Conservation (phyloP, 1,284 basidiomycete genomes). For the Puccinia coronata region DNA sequence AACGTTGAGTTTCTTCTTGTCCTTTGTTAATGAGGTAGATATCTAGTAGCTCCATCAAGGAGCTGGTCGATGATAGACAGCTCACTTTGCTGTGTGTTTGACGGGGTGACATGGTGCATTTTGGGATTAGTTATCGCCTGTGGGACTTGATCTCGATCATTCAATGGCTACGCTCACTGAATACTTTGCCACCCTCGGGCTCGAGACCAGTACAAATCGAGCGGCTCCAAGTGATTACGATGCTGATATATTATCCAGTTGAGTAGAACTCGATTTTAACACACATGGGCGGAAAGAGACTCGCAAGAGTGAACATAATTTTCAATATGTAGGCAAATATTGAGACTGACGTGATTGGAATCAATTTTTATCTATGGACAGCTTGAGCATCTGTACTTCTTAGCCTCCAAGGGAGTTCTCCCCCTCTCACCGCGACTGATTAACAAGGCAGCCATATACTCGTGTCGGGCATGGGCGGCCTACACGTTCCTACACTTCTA, state of each 20-base stretch:
- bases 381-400: conserved; percentile 47
- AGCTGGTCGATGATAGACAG: no score
- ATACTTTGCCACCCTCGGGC: background rate
- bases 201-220: conserved; percentile 26
- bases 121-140: conserved; percentile 33
- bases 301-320: no score
- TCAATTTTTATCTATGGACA: conserved; percentile 6
- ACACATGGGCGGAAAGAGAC: background rate
- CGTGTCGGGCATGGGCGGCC: conserved; percentile 46
- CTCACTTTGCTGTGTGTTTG: no score
- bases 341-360: no score
- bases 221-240: conserved; percentile 38
- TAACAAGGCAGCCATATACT: conserved; percentile 31
- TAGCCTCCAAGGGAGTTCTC: conserved; percentile 33
- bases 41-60: no score
- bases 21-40: no score
- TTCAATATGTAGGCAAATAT: no score
- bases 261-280: background rate
- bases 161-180: conserved; percentile 32
- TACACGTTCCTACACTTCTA: conserved; percentile 37
- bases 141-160: conserved; percentile 39
- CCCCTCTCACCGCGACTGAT: conserved; percentile 4
- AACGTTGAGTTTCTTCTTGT: conserved; percentile 14
- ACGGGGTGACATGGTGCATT: no score
- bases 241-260: conserved; percentile 49